phyloP scores from a whole-genome alignment of 192 early-diverging fungal genomes.

The Mortierella hygrophila region DNA sequence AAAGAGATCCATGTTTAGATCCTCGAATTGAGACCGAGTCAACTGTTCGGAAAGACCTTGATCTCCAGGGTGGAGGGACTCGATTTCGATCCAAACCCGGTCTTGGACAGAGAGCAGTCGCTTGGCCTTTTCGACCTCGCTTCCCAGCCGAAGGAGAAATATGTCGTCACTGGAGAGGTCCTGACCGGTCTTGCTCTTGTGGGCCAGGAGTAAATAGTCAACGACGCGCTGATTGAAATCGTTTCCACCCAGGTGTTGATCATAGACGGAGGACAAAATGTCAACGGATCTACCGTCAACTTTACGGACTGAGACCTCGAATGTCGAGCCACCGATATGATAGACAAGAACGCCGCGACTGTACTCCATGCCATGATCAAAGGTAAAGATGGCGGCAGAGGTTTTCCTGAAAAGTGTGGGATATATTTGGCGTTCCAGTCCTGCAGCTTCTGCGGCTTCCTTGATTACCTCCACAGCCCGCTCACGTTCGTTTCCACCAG shows the following conservation, averaged over 20 bases:
- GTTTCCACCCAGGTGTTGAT: conserved; percentile 87
- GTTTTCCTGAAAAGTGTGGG: neutral
- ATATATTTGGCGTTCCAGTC: neutral
- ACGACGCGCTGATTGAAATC: conserved; percentile 90
- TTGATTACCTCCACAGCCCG: neutral
- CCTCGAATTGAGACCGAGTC: conserved; percentile 90
- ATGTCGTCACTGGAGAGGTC: conserved; percentile 10
- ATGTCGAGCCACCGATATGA: conserved; percentile 85
- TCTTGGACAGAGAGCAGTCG: conserved; percentile 18
- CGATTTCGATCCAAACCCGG: conserved; percentile 19
- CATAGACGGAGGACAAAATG: conserved; percentile 81
- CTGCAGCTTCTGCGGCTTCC: neutral
- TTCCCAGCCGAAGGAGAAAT: conserved; percentile 4
- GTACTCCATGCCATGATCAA: conserved; percentile 48
- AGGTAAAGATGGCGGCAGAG: neutral
- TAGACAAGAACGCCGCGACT: conserved; percentile 83
- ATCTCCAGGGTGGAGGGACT: conserved; percentile 5
- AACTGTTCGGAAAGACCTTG: conserved; percentile 84
- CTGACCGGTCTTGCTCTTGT: conserved; percentile 77
- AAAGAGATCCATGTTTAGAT: conserved; percentile 88
- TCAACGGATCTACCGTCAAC: conserved; percentile 84
- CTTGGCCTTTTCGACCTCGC: conserved; percentile 56
- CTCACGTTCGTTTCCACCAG: neutral
- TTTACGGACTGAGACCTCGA: conserved; percentile 84
- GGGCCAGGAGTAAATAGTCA: conserved; percentile 85